Evolutionary conservation across 1,284 basidiomycete genomes (phyloP).

Genomic region (Bjerkandera adusta): DNA sequence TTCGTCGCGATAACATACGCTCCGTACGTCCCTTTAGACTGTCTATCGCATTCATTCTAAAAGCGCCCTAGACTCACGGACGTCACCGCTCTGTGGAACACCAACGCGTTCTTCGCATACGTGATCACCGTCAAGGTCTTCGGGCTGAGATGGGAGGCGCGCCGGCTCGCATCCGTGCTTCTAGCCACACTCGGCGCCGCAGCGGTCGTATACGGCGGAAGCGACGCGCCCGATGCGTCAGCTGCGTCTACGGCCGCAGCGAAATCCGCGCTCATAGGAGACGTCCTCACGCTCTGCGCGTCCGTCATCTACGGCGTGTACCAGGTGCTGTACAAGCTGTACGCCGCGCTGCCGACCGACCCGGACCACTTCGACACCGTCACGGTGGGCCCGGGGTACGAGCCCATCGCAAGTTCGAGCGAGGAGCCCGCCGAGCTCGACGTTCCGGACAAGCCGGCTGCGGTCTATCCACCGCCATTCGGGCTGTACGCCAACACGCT

Average conservation of each 20-base stretch:
- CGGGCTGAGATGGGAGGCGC: slow-evolving; percentile 56
- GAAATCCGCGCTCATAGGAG: slow-evolving; percentile 58
- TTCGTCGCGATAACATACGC: slow-evolving; percentile 68
- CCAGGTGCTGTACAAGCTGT: slow-evolving; percentile 80
- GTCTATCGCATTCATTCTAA: slow-evolving; percentile 15
- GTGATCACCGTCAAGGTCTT: slow-evolving; percentile 65
- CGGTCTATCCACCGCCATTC: slow-evolving; percentile 61
- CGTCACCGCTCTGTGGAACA: slow-evolving; percentile 83
- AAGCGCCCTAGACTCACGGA: slow-evolving; percentile 57
- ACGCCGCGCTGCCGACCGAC: slow-evolving; percentile 63
- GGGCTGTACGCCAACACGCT: slow-evolving; percentile 77
- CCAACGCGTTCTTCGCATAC: slow-evolving; percentile 83
- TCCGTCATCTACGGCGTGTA: slow-evolving; percentile 72
- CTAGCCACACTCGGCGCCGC: slow-evolving; percentile 76
- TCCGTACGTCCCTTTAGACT: slow-evolving; percentile 50
- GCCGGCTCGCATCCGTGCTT: slow-evolving; percentile 64
- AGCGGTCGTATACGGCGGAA: slow-evolving; percentile 76
- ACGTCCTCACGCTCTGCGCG: slow-evolving; percentile 68
- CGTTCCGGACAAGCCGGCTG: slow-evolving; percentile 24
- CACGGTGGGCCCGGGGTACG: slow-evolving; percentile 33
- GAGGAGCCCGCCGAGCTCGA: slow-evolving; percentile 25
- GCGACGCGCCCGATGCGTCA: slow-evolving; percentile 25
- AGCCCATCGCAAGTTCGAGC: slow-evolving; percentile 16
- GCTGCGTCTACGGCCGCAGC: slow-evolving; percentile 9
- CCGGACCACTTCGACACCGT: slow-evolving; percentile 41